Evolutionary conservation across 164 flowering plant species (phyloP).

Genomic region (Echeveria elegans): DNA sequence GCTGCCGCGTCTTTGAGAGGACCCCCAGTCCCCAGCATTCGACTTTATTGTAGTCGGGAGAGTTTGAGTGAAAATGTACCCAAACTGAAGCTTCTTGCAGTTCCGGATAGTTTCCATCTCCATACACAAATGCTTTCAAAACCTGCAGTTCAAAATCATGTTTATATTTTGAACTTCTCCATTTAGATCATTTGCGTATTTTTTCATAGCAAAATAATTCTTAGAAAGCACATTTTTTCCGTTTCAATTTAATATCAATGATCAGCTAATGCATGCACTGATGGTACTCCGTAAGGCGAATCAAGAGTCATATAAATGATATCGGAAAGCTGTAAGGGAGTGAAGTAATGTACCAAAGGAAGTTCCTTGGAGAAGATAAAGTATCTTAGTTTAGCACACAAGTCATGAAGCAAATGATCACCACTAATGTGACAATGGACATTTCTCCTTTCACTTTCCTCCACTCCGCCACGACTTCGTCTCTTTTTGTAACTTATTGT

Average conservation of each 20-base stretch:
- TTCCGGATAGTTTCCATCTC: conserved; percentile 79
- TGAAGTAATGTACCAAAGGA: conserved; percentile 52
- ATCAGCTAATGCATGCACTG: too few species aligned
- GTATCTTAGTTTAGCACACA: conserved; percentile 62
- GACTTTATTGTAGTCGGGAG: conserved; percentile 67
- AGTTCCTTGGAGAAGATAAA: conserved; percentile 92
- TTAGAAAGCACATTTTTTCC: too few species aligned
- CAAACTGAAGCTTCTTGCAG: conserved; percentile 74
- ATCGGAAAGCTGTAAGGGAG: too few species aligned
- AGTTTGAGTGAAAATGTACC: conserved; percentile 90
- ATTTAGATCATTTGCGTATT: neutral
- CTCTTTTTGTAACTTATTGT: conserved; percentile 69
- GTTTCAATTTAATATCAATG: too few species aligned
- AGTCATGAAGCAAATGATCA: conserved; percentile 65
- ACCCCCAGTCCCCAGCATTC: conserved; percentile 98
- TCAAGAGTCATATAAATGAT: too few species aligned
- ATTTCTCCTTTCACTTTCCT: conserved; percentile 80
- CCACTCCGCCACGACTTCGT: conserved; percentile 95
- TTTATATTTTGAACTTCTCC: too few species aligned
- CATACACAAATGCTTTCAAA: conserved; percentile 79
- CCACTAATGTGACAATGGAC: conserved; percentile 96
- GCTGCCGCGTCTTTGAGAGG: conserved; percentile 54
- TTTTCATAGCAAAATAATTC: neutral
- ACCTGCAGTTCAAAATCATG: conserved; percentile 36
- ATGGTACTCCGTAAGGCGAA: too few species aligned